These are phyloP conservation scores for Colletotrichum orchidophilum DNA, from an alignment of 2,329 filamentous ascomycete species.

Conservation along the genomic window DNA sequence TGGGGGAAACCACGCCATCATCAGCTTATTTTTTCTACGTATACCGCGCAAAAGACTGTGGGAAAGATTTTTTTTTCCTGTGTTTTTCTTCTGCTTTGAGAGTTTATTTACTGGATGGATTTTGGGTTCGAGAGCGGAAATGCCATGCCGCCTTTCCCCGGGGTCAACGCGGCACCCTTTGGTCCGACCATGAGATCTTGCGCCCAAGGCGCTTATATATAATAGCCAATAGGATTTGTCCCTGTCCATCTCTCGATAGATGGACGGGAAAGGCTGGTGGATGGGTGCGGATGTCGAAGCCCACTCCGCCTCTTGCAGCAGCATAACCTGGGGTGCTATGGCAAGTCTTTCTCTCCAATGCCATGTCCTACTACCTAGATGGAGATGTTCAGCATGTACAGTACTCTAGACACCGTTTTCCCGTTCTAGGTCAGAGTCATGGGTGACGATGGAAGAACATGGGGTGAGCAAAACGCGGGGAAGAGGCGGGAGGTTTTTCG, in stretches of 20 bases:
- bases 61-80: rapidly evolving
- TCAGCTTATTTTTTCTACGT: background rate
- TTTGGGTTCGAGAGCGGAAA: background rate
- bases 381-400: background rate
- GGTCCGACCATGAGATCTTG: background rate
- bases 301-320: background rate
- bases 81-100: too few relatives aligned
- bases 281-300: background rate
- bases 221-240: background rate
- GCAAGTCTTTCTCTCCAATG: too few relatives aligned
- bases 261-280: background rate
- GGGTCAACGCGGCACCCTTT: background rate
- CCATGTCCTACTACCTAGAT: too few relatives aligned
- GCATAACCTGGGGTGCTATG: too few relatives aligned
- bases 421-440: background rate
- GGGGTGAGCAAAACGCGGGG: background rate
- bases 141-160: background rate
- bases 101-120: too few relatives aligned
- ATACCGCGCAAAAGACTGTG: background rate
- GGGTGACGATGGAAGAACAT: background rate
- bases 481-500: background rate
- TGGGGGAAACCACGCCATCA: background rate
- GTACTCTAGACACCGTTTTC: background rate
- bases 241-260: background rate
- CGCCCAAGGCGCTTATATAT: background rate